Evolutionary conservation across 129 eudicot species (phyloP), one percentile per base, ranked within the genome.

Genomic region (Tanacetum coccineum): DNA sequence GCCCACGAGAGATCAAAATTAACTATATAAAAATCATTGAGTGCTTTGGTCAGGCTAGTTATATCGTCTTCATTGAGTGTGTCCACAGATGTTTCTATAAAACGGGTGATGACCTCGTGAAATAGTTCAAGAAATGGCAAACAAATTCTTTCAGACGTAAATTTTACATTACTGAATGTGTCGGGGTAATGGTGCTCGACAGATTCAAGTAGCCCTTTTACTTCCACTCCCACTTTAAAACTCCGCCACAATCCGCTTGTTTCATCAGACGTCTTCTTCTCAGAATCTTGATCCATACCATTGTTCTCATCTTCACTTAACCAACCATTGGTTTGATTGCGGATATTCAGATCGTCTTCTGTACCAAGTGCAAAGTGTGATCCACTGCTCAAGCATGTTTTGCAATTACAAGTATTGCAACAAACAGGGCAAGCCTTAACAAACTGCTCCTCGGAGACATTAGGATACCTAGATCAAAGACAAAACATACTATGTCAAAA

Each of bases 321-420:
- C 69, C 69, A 64, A 48, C 70, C 70, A 6, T 65, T 47, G 42
- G 21, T 65, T 17, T 65, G 57, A 36, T 36, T 36, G 42, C 42
- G 6, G 42, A 36, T 36, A 39, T 17, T 60, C 39, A 20, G 22
- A 64, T 45, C 17, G 25, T 64, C 19, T 4, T 15, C 70, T 64
- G 70, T 36, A 36, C 42, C 42, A 36, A 36, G 42, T 36, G 42
- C 42, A 36, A 36, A 6, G 42, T 36, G 66, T 44, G 74, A 70
- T 56, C 3, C 25, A 64, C 58, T 9, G 39, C 85, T 69, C 58
- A 83, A 75, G 44, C 88, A 86, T 30, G 70, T 75, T 55, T 80
- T 82, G 76, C 93, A 86, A 59, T 86, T 86, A 76, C 93, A 86
- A 21, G 72, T 80, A 14, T 67, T 50, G 28, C 78, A 70, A 70